phyloP scores from a whole-genome alignment of 768 basidiomycete species.

The Russula brevipes region DNA sequence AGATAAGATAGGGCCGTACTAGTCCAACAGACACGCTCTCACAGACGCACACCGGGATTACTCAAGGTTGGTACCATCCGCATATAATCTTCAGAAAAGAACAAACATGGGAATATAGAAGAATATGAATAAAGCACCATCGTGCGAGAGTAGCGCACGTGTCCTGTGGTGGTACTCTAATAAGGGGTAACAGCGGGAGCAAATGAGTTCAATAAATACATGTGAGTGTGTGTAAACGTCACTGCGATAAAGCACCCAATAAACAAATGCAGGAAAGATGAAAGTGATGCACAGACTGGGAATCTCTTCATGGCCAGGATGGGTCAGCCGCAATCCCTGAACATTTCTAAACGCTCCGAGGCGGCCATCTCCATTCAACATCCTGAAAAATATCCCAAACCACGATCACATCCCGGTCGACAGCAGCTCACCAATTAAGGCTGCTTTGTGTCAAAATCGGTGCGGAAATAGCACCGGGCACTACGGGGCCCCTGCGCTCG shows the following conservation, averaged over 20 bases:
- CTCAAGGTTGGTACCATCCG: not conserved
- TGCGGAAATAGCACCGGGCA: constrained; percentile 62
- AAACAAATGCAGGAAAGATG: not conserved
- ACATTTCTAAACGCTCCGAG: not conserved
- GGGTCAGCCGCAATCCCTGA: not conserved
- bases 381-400: not conserved
- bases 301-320: not conserved
- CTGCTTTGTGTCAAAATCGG: constrained; percentile 77
- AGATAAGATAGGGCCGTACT: no score
- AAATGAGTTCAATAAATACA: constrained; percentile 3
- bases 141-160: not conserved
- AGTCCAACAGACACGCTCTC: no score
- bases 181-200: not conserved
- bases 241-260: not conserved
- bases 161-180: constrained; percentile 17
- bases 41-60: no score
- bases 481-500: constrained; percentile 51
- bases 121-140: constrained; percentile 15
- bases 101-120: not conserved
- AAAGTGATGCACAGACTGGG: constrained; percentile 1
- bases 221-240: not conserved
- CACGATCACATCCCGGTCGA: not conserved
- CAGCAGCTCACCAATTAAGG: constrained; percentile 68
- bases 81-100: not conserved
- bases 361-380: not conserved